phyloP scores from a whole-genome alignment of 2,329 filamentous ascomycete genomes.

The Ophiocordyceps camponoti-saundersi region DNA sequence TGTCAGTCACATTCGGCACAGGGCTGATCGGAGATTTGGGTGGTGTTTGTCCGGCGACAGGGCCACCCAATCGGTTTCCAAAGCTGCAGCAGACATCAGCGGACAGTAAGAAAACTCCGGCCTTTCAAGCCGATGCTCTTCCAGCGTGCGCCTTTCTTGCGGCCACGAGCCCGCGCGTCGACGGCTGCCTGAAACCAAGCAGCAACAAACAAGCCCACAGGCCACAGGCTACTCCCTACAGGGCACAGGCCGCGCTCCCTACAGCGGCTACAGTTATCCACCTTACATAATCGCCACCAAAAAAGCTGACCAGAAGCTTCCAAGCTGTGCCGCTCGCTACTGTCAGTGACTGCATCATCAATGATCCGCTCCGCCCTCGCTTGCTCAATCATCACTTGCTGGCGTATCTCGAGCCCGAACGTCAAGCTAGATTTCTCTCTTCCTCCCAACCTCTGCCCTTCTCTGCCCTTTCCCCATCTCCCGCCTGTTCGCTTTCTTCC shows the following conservation, averaged over 20 bases:
- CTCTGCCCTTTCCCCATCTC: conserved; percentile 1
- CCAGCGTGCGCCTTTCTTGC: neutral
- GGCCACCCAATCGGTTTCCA: neutral
- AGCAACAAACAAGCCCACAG: too few species aligned
- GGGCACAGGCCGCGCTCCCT: too few species aligned
- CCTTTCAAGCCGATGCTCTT: neutral
- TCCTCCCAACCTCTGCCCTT: conserved; percentile 4
- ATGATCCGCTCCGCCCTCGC: conserved; percentile 18
- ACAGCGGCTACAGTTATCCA: too few species aligned
- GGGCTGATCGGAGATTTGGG: neutral
- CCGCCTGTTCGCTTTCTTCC: conserved; percentile 2
- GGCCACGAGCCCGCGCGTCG: neutral
- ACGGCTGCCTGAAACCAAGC: neutral
- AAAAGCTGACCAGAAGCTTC: neutral
- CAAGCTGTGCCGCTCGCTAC: neutral
- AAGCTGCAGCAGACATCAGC: neutral
- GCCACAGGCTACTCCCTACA: too few species aligned
- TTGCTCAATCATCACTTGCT: conserved; percentile 16
- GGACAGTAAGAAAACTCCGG: neutral
- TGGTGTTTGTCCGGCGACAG: neutral
- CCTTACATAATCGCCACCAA: neutral
- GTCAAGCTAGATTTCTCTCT: conserved; percentile 3
- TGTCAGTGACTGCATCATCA: conserved; percentile 11
- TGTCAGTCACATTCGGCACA: neutral
- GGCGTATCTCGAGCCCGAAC: conserved; percentile 4